Evolutionary conservation across 768 basidiomycete genomes (phyloP).

Genomic region (Trametes maxima): DNA sequence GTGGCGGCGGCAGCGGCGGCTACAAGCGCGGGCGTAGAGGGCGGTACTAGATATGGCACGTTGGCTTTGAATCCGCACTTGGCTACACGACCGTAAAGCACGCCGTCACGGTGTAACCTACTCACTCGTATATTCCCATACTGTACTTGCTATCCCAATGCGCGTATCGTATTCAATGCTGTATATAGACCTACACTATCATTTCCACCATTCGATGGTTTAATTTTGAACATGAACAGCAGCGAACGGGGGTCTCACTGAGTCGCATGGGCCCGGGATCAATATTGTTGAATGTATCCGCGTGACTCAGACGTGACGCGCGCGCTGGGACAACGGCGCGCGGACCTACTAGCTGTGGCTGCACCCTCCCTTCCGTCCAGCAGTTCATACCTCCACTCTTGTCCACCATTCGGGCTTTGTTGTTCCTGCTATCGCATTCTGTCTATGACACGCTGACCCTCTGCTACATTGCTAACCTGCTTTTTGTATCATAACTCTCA

Average conservation of each 20-base stretch:
- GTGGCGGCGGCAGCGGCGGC: constrained; percentile 17
- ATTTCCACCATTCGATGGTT: too few species aligned
- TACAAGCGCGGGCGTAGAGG: constrained; percentile 16
- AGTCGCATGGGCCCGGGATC: neutral
- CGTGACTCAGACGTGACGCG: constrained; percentile 23
- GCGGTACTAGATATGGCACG: neutral
- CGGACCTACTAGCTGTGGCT: neutral
- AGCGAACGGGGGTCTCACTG: too few species aligned
- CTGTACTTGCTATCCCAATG: neutral
- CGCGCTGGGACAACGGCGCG: constrained; percentile 11
- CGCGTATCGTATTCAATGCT: neutral
- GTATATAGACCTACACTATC: neutral
- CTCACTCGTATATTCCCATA: neutral
- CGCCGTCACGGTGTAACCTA: neutral
- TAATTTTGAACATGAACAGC: too few species aligned
- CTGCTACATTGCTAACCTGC: neutral
- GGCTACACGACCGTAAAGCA: neutral
- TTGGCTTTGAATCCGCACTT: neutral
- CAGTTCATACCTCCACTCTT: neutral
- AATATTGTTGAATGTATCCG: neutral
- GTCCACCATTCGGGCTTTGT: neutral
- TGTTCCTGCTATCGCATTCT: neutral
- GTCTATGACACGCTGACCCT: neutral
- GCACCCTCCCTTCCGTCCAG: neutral
- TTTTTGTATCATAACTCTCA: constrained; percentile 27